phyloP scores from a whole-genome alignment of 2,329 filamentous ascomycete species.

The Beauveria caledonica region DNA sequence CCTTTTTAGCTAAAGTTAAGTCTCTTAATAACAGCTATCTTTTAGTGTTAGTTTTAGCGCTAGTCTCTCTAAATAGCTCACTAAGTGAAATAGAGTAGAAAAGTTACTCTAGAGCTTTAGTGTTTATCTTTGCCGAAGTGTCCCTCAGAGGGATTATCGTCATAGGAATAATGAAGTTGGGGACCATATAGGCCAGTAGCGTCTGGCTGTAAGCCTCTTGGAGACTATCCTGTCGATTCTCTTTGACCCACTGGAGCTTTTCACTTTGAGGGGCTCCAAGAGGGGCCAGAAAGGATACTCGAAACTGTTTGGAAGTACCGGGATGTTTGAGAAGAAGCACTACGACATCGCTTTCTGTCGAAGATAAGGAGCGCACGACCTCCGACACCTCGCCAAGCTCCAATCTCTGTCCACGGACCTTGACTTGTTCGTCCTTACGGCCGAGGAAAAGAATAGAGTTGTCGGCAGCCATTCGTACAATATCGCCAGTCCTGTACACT shows the following conservation, averaged over 20 bases:
- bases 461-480: background rate
- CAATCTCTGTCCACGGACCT: background rate
- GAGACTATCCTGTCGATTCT: background rate
- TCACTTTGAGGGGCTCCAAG: background rate
- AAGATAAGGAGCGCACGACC: background rate
- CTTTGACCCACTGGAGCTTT: background rate
- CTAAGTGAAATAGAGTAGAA: slow-evolving; percentile 8
- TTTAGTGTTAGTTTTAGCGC: background rate
- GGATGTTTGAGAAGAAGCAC: slow-evolving; percentile 1
- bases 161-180: slow-evolving; percentile 9
- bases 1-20: background rate
- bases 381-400: slow-evolving; percentile 1
- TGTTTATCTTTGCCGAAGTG: slow-evolving; percentile 10
- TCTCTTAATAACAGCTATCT: background rate
- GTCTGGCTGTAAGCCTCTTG: background rate
- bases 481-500: slow-evolving; percentile 1
- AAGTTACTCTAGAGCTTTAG: slow-evolving; percentile 3
- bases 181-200: slow-evolving; percentile 13
- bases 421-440: slow-evolving; percentile 1
- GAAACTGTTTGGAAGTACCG: background rate
- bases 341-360: background rate
- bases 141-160: slow-evolving; percentile 7
- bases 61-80: background rate
- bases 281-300: background rate
- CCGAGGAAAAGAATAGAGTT: slow-evolving; percentile 1